Base-by-base conservation (phyloP, 2,329 filamentous ascomycete genomes). In the Trichophyton rubrum region DNA sequence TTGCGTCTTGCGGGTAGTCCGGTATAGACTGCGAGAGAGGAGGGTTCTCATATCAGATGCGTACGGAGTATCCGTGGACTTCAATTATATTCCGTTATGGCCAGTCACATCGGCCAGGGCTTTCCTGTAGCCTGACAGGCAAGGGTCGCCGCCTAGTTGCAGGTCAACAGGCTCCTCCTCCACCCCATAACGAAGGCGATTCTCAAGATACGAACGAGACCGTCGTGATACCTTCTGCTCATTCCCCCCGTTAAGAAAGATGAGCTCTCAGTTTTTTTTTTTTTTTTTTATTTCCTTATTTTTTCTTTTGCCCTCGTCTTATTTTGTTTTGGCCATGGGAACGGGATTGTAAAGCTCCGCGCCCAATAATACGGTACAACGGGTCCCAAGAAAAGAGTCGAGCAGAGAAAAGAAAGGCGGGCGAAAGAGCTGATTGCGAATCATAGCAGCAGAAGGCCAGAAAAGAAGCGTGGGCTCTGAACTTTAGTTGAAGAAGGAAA, bases 201-300 rank as follows among this genome's bases (percentile, higher is more conserved):
- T 33, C 33, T 55, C 45, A 51, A 22, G 22, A 55, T 55, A 55
- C 51, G 51, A 55, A 55, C 30, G 27, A 35, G 15, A 5, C 30
- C 30, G 33, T 53, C 22, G 49, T 53, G 33, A 53, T 55, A 35
- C 51, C 38, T 55, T 55, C 51, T 30, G 51, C 27, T 35, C 51
- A 35, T n/a, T 5, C 7, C 51, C 27, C 51, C 27, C 51, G 51
- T 55, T 35, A 38, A 13, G 20, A 57, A 41, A 57, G 20, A 30
- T 57, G 55, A 27, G 55, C 40, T 41, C 55, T 57, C 55, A 40
- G 35, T 57, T 41, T 57, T 57, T 56, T 15, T 56, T 56, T 56
- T 17, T 13, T 27, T 24, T 33, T n/a, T 53, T 55, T 33, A 15
- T 57, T 57, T 56, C 3, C 13, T 35, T 17, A n/a, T 33, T 56